Base-by-base conservation (phyloP, 306 rosid genomes). In the Citrullus mucosospermus region DNA sequence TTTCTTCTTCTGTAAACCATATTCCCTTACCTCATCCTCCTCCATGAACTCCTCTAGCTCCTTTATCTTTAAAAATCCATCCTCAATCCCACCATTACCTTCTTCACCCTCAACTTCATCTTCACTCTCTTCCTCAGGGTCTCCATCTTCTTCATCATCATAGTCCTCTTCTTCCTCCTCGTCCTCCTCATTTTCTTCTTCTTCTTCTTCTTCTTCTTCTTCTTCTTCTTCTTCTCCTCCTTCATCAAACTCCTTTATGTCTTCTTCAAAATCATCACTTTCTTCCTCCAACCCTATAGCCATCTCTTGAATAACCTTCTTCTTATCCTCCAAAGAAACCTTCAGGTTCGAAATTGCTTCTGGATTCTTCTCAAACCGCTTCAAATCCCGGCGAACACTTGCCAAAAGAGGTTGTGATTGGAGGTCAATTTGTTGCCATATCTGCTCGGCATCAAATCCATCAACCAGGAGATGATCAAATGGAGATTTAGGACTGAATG, bases 391-490 rank as follows among this genome's bases (percentile, higher is more conserved):
- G 59, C 89, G 90, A 51, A 95, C 77, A 10, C 79, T 79, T 76
- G 91, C 83, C 46, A 95, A 20, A 1, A 95, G 88, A 11, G 97
- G 97, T 82, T 89, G 93, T 0, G 97, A 85, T 84, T 89, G 97
- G 76, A 95, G 85, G 61, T 95, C 99, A 36, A 91, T 89, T 84
- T 95, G 99, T 80, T 95, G 97, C 99, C 99, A 95, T 84, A 95
- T 91, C 89, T 95, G 99, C 85, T 95, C 99, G 3, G 89, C 90
- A 78, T 95, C 99, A 85, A 88, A 95, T 6, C 96, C 93, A 2
- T 95, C 89, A 4, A 87, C 88, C 69, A 95, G 80, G 66, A 95
- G 97, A 66, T 85, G 82, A 13, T 95, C 96, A 43, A 95, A 78
- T 5, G 92, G 97, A 20, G 93, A 83, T 75, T 92, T 95, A 22